phyloP scores from a whole-genome alignment of 2,329 filamentous ascomycete genomes.

The Fonsecaea monophora region DNA sequence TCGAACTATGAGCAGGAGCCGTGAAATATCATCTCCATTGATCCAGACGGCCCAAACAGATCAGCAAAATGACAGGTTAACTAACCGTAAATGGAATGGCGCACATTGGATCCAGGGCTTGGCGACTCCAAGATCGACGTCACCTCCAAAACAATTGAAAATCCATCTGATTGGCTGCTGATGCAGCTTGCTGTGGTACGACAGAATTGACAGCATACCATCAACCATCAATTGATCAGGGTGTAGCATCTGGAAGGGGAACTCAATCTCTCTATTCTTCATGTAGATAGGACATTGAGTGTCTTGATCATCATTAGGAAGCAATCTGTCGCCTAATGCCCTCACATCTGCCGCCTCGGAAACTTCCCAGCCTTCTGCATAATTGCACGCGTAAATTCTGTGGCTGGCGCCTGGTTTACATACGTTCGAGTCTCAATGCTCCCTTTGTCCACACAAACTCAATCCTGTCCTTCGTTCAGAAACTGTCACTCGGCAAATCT shows the following conservation, averaged over 20 bases:
- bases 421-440: conserved; percentile 25
- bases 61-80: not conserved
- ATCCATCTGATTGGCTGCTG: not conserved
- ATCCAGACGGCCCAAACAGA: not conserved
- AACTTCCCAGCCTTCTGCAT: conserved; percentile 29
- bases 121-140: conserved; percentile 8
- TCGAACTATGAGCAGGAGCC: conserved; percentile 11
- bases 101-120: not conserved
- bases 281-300: not conserved
- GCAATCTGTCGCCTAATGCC: not conserved
- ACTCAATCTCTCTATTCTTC: not conserved
- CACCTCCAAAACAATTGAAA: conserved; percentile 8
- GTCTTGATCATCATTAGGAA: not conserved
- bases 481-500: conserved; percentile 13
- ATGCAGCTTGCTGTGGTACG: not conserved
- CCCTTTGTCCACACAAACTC: conserved; percentile 3
- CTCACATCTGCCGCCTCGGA: not conserved
- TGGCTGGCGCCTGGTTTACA: conserved; percentile 36
- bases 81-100: not conserved
- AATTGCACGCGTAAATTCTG: conserved; percentile 32
- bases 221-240: not conserved
- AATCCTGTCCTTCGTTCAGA: conserved; percentile 15
- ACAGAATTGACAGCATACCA: not conserved
- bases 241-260: not conserved
- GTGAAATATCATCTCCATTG: not conserved